phyloP scores from a whole-genome alignment of 352 stramenopile genomes.

The Globisporangium canariense region DNA sequence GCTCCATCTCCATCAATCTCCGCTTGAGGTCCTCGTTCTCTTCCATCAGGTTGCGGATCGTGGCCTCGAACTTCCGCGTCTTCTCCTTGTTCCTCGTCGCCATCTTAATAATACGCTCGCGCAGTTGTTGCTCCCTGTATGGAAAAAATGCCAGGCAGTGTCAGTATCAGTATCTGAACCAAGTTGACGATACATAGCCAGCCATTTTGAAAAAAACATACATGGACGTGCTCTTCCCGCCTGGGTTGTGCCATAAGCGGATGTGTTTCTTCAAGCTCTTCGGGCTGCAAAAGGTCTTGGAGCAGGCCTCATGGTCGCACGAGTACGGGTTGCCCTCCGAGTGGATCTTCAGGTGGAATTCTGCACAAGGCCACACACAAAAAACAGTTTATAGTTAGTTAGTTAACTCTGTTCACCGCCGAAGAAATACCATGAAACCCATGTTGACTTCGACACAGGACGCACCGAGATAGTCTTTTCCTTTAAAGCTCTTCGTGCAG shows the following conservation, averaged over 20 bases:
- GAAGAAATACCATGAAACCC: not conserved
- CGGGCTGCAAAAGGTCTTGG: slow-evolving; percentile 82
- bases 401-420: too few species aligned
- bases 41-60: slow-evolving; percentile 74
- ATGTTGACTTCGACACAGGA: not conserved
- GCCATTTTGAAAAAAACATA: slow-evolving; percentile 12
- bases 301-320: slow-evolving; percentile 74
- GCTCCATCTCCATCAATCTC: slow-evolving; percentile 61
- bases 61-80: slow-evolving; percentile 74
- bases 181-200: not conserved
- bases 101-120: slow-evolving; percentile 86
- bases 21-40: slow-evolving; percentile 72
- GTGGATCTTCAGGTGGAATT: slow-evolving; percentile 86
- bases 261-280: slow-evolving; percentile 87
- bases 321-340: slow-evolving; percentile 78
- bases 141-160: not conserved
- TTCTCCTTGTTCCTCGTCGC: slow-evolving; percentile 81
- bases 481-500: slow-evolving; percentile 87
- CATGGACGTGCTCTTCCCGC: slow-evolving; percentile 81
- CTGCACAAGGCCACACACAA: slow-evolving; percentile 18
- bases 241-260: slow-evolving; percentile 76
- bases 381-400: not conserved
- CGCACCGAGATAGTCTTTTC: slow-evolving; percentile 74
- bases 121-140: slow-evolving; percentile 65
- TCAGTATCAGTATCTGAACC: not conserved